Evolutionary conservation across 2,329 filamentous ascomycete genomes (phyloP), one percentile per base, ranked within the genome.

Genomic region (Fusarium sp.): DNA sequence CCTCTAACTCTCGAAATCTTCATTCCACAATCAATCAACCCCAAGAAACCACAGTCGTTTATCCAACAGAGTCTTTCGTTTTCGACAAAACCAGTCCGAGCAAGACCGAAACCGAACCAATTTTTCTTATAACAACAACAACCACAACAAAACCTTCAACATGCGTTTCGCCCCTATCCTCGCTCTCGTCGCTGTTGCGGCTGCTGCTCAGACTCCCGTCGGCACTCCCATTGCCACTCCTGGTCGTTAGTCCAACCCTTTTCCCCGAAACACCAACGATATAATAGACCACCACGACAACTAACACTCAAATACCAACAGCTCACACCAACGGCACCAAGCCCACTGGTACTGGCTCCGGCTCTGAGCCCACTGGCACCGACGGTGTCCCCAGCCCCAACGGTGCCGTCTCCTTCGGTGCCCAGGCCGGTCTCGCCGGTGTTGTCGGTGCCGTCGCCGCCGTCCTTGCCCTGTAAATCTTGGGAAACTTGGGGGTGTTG

Each of bases 81-180:
- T 63, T 62, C 44, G 27, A 65, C 60, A 20, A 62, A 74, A 46
- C 14, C 71, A 42, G 56, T 67, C 70, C 56, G 59, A 58, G 51
- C 58, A 68, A 56, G 29, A 56, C 12, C 14, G 10, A 55, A 33
- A 42, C 22, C 61, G 35, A 65, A 68, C 46, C 27, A 22, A 33
- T 31, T 73, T 73, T 31, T 66, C 63, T 58, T 40, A 1, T 22
- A 38, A 51, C 24, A 24, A 36, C 62, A 71, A 60, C 42, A 36
- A 72, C 65, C 57, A 49, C 61, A 67, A 31, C 58, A 49, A 49
- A 42, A 66, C 56, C 67, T 42, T 68, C 76, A 78, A 67, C 55
- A 78, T 78, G 76, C 76, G 69, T 67, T 77, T 75, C 60, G 63
- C 74, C 68, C 72, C 72, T 69, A 70, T 78, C 67, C 67, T 79